Percentiles rank a stretch among this genome's conserved stretches.
phyloP scores from a whole-genome alignment of 2,329 filamentous ascomycete species.

The Epichloe typhina region DNA sequence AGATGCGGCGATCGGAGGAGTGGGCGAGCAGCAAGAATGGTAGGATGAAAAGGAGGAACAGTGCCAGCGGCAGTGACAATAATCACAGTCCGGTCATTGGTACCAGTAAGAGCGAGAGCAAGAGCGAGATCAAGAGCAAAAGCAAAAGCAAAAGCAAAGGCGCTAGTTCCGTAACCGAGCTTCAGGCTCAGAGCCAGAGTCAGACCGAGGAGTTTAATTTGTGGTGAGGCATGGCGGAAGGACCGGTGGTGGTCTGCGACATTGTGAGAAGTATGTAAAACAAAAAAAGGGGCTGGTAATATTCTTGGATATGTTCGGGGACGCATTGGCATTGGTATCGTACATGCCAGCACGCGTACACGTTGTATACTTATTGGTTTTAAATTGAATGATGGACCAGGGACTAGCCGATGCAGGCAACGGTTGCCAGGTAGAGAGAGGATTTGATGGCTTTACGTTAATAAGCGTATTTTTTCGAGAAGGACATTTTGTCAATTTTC shows the following conservation, averaged over 20 bases:
- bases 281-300: too few species aligned
- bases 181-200: not conserved
- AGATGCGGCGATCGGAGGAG: not conserved
- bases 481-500: conserved; percentile 29
- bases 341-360: not conserved
- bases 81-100: not conserved
- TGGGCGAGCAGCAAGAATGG: not conserved
- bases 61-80: not conserved
- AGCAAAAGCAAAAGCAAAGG: not conserved
- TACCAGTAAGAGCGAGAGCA: not conserved
- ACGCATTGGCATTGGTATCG: not conserved
- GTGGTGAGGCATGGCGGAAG: not conserved
- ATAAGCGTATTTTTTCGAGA: too few species aligned
- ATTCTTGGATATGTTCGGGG: not conserved
- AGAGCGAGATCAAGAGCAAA: not conserved
- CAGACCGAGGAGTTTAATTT: not conserved
- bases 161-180: not conserved
- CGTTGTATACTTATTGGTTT: too few species aligned
- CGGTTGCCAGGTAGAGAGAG: too few species aligned
- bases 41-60: not conserved
- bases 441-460: too few species aligned
- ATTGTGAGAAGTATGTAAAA: not conserved
- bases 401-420: too few species aligned
- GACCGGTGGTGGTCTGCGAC: not conserved
- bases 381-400: too few species aligned